Evolutionary conservation across 176 grass and related monocot species (phyloP).

Genomic region (Typha latifolia): DNA sequence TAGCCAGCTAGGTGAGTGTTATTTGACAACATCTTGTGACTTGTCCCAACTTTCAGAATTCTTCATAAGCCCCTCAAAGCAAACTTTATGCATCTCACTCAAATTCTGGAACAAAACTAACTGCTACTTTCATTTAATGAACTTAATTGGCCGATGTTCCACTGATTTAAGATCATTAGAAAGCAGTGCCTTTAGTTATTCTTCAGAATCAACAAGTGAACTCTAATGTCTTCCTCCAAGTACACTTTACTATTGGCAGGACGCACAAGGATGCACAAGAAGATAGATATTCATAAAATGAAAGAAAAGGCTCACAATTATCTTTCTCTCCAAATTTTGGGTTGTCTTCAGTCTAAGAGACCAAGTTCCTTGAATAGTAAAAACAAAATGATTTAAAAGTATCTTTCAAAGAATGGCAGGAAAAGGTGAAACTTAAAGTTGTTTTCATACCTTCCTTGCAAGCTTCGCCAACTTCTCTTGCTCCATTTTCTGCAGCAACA

Average conservation of each 20-base stretch:
- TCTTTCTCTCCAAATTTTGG: too few species aligned
- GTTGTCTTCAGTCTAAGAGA: too few species aligned
- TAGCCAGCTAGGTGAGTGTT: too few species aligned
- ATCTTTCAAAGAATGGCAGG: not conserved
- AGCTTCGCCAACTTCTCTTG: conserved; percentile 73
- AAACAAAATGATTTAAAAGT: not conserved
- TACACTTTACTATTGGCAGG: not conserved
- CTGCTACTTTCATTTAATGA: too few species aligned
- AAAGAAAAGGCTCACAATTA: too few species aligned
- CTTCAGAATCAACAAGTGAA: not conserved
- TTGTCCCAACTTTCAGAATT: too few species aligned
- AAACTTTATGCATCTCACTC: too few species aligned
- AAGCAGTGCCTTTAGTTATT: not conserved
- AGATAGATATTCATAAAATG: not conserved
- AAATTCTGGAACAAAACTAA: too few species aligned
- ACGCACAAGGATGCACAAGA: not conserved
- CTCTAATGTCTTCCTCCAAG: not conserved
- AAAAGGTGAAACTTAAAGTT: not conserved
- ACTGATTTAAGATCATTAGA: not conserved
- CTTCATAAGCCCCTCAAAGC: too few species aligned
- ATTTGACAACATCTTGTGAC: too few species aligned
- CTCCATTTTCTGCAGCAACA: conserved; percentile 65
- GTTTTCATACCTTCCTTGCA: conserved; percentile 46
- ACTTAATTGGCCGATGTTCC: not conserved
- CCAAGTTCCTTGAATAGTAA: not conserved